Evolutionary conservation across 768 basidiomycete genomes (phyloP).

Genomic region (Lactifluus hygrophoroides): DNA sequence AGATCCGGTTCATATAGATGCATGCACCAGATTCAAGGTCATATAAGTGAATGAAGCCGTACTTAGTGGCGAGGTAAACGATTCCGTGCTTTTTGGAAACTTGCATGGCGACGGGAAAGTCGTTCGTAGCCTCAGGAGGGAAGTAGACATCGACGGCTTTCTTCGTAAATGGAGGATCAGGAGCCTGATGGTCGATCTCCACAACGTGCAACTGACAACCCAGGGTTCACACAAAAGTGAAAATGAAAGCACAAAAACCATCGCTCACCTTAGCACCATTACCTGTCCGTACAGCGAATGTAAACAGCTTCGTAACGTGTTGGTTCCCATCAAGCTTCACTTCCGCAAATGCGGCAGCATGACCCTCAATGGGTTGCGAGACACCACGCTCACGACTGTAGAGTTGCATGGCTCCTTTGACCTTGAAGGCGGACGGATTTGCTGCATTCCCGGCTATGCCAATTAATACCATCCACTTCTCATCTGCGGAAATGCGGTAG

Average conservation of each 20-base stretch:
- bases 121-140: constrained; percentile 95
- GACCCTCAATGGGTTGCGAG: constrained; percentile 97
- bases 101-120: constrained; percentile 99
- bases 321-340: constrained; percentile 85
- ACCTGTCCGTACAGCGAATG: constrained; percentile 93
- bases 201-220: constrained; percentile 82
- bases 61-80: constrained; percentile 95
- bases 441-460: constrained; percentile 90
- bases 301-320: constrained; percentile 81
- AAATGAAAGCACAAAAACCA: not conserved
- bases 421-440: constrained; percentile 95
- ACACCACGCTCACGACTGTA: constrained; percentile 90
- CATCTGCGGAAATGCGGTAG: constrained; percentile 86
- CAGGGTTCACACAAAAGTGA: not conserved
- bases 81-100: constrained; percentile 96
- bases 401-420: constrained; percentile 97
- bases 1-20: constrained; percentile 99
- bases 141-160: constrained; percentile 99
- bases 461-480: constrained; percentile 95
- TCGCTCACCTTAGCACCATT: constrained; percentile 86
- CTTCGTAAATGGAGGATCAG: constrained; percentile 90
- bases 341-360: constrained; percentile 93
- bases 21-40: constrained; percentile 96
- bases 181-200: constrained; percentile 92
- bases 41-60: constrained; percentile 98